Evolutionary conservation across 23 red algal genomes (phyloP), one percentile per base, ranked within the genome.

Genomic region (Pyropia haitanensis): DNA sequence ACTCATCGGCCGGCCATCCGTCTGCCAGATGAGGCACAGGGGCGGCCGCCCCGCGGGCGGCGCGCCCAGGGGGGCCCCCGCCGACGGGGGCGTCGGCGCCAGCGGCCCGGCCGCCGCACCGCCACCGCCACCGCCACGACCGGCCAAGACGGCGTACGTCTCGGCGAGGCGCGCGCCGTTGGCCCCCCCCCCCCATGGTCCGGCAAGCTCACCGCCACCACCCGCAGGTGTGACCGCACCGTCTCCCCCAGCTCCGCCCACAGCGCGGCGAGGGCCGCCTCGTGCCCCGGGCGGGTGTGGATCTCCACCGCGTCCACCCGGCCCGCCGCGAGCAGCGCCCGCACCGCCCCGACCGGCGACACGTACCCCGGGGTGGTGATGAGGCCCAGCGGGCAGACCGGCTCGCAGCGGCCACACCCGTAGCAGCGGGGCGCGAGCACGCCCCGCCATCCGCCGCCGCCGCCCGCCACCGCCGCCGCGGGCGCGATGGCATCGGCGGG

Each of bases 1-100:
- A 46, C 83, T 96, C 92, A 96, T 96, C 7, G 92, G 92, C 58
- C 68, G 64, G 49, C 92, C 92, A 63, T 96, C 92, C n/a, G 83
- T 71, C 61, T 96, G 92, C 92, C 92, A 96, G 15, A 96, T 74
- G 10, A 96, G 22, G 6, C 48, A 20, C 21, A 87, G 53, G 8
- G 39, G 39, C 39, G 8, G 4, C 1, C 39, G 0, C 1, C 39
- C 39, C 39, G 39, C 7, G 39, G 39, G 39, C 39, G 39, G 4
- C 5, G 39, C 10, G 2, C 4, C 39, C 7, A 12, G 13, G 7
- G 39, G 39, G 4, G 39, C 39, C 0, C 8, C 39, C 4, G 39
- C 39, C 10, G 5, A 9, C 39, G 4, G 39, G 5, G 39, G 39
- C 39, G 1, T 3, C 8, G 39, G 39, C 5, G 4, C 4, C 39